phyloP scores from a whole-genome alignment of 2,329 filamentous ascomycete species.

The Rugonectria rugulosa region DNA sequence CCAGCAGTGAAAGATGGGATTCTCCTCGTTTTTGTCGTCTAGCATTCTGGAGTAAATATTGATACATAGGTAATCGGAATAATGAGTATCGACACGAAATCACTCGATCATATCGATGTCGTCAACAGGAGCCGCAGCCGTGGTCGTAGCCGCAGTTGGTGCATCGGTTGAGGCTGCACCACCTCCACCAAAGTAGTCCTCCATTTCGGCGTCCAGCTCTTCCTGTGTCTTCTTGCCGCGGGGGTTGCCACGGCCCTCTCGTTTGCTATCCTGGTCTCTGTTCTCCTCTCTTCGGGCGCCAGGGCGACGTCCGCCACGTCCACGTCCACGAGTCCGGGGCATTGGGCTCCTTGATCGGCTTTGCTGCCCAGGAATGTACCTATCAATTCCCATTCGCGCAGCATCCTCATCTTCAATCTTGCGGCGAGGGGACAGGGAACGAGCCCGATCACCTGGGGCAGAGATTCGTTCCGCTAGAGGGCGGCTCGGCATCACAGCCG shows the following conservation, averaged over 20 bases:
- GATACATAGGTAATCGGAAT: neutral
- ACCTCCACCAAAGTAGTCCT: slow-evolving; percentile 78
- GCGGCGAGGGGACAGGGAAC: slow-evolving; percentile 65
- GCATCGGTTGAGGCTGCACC: slow-evolving; percentile 50
- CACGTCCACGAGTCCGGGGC: slow-evolving; percentile 54
- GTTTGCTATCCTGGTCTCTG: slow-evolving; percentile 37
- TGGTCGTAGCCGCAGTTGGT: slow-evolving; percentile 36
- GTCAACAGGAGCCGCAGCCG: slow-evolving; percentile 46
- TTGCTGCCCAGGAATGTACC: slow-evolving; percentile 73
- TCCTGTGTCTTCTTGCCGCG: slow-evolving; percentile 86
- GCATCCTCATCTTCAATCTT: slow-evolving; percentile 63
- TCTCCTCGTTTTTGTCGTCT: slow-evolving; percentile 25
- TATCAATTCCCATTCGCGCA: slow-evolving; percentile 74
- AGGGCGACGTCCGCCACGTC: slow-evolving; percentile 54
- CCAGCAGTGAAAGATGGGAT: slow-evolving; percentile 24
- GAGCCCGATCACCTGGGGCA: slow-evolving; percentile 61
- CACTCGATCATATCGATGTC: slow-evolving; percentile 78
- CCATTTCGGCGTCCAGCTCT: slow-evolving; percentile 96
- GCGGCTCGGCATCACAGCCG: slow-evolving; percentile 61
- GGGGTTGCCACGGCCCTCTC: slow-evolving; percentile 50
- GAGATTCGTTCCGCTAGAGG: slow-evolving; percentile 70
- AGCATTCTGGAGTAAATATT: slow-evolving; percentile 39
- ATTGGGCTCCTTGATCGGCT: slow-evolving; percentile 67
- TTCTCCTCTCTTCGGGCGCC: slow-evolving; percentile 55
- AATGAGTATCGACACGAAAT: slow-evolving; percentile 20